phyloP scores from a whole-genome alignment of 1,284 basidiomycete genomes.

The Tylopilus orsonianus region DNA sequence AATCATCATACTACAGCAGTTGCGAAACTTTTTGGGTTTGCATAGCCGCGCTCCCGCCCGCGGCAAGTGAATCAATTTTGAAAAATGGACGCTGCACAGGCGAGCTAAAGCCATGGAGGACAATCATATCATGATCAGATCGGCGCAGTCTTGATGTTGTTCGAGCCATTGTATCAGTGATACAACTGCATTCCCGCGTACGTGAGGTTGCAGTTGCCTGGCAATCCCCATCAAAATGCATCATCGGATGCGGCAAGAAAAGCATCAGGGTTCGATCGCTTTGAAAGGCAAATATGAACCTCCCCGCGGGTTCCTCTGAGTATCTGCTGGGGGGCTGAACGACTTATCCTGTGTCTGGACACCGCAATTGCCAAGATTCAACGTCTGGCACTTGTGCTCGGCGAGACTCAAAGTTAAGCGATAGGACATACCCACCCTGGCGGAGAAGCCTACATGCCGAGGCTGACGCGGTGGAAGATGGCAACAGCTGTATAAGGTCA shows the following conservation, averaged over 20 bases:
- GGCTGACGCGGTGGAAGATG: slow-evolving; percentile 1
- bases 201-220: slow-evolving; percentile 25
- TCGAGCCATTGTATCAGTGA: slow-evolving; percentile 4
- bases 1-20: background rate
- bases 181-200: slow-evolving; percentile 13
- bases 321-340: too few relatives aligned
- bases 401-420: background rate
- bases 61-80: background rate
- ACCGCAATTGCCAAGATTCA: too few relatives aligned
- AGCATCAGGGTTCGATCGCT: slow-evolving; percentile 5
- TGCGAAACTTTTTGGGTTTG: background rate
- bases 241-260: slow-evolving; percentile 7
- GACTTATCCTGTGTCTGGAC: too few relatives aligned
- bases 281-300: slow-evolving; percentile 1
- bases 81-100: slow-evolving; percentile 13
- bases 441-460: background rate
- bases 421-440: background rate
- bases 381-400: too few relatives aligned
- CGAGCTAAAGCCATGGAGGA: slow-evolving; percentile 15
- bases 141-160: slow-evolving; percentile 1
- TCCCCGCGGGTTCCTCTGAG: slow-evolving; percentile 6
- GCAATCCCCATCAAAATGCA: slow-evolving; percentile 26
- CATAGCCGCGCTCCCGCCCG: slow-evolving; percentile 21
- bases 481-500: background rate
- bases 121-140: slow-evolving; percentile 13